Evolutionary conservation across 257 asterid species (phyloP), one percentile per base, ranked within the genome.

Genomic region (Lithospermum erythrorhizon): DNA sequence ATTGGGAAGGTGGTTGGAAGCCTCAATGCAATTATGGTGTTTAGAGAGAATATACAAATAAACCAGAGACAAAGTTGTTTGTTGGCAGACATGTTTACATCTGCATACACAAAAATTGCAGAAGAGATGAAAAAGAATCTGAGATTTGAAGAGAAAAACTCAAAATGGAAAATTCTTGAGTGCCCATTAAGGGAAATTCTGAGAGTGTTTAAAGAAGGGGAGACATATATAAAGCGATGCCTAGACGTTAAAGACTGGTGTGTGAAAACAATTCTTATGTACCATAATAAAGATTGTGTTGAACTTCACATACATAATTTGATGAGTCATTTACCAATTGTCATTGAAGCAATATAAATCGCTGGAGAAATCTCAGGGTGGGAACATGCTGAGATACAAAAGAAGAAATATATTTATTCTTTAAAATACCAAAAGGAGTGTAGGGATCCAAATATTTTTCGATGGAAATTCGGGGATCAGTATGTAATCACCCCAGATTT

Each of bases 1-100:
- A 79, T 87, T 11, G 98, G 96, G 37, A 89, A 85, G 76, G 96
- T 77, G 8, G 69, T 87, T 9, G 98, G 98, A 41, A 82, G 98
- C 68, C 57, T 90, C 47, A 75, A 81, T 14, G 83, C 96, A 8
- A 55, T 83, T 24, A 83, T 87, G 98, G 77, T 83, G 4, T 90
- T 90, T 70, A 78, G 79, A 59, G 73, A 76, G 62, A 69, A 77
- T 68, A 64, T 87, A 57, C 78, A 73, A 55, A 71, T 85, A 49
- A 87, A 87, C 53, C 80, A 68, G 27, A 73, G 80, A 49, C 98
- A 90, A 59, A 85, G 95, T 60, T 58, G 70, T 53, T 66, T 90
- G 29, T 71, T 90, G 77, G 89, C 75, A 10, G 89, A 85, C 30
- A 90, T 87, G 87, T 65, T 90, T 3, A 70, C 55, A 62, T 66